These are phyloP conservation scores for Purpureocillium takamizusanense DNA, from an alignment of 2,329 filamentous ascomycete genomes.

Conservation along the genomic window DNA sequence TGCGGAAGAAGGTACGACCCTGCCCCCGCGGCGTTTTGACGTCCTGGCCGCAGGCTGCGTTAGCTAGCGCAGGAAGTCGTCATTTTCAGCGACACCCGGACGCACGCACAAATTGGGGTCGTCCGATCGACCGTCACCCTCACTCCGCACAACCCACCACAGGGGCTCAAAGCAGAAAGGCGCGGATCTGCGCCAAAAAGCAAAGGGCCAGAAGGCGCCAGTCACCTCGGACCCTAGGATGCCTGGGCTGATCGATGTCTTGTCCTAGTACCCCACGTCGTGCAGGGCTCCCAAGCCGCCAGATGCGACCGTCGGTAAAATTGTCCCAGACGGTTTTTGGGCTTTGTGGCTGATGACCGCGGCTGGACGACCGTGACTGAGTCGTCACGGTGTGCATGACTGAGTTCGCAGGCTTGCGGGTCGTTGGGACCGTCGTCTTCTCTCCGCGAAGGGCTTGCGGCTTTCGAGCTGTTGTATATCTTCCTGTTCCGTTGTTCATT, in stretches of 20 bases:
- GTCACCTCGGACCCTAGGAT: constrained; percentile 1
- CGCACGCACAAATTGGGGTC: no score
- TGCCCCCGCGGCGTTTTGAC: not conserved
- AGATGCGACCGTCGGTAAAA: constrained; percentile 11
- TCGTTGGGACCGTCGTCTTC: no score
- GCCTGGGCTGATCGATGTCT: constrained; percentile 4
- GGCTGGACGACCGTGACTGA: not conserved
- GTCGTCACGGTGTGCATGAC: not conserved
- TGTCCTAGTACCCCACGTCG: not conserved
- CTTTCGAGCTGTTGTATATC: no score
- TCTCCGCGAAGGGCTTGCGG: no score
- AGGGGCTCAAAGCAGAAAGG: not conserved
- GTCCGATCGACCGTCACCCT: not conserved
- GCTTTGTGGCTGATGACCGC: not conserved
- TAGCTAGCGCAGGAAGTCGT: not conserved
- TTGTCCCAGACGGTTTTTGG: not conserved
- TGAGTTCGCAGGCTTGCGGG: no score
- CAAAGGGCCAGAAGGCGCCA: not conserved
- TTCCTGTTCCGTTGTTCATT: no score
- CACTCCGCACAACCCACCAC: not conserved
- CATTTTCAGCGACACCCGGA: constrained; percentile 1
- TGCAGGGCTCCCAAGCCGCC: constrained; percentile 2
- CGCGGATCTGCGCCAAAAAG: not conserved
- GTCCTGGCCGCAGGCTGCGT: not conserved
- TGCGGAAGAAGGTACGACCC: not conserved